A percentile compares a stretch with the other conserved stretches of the same genome.
These are phyloP conservation scores for Medicago arabica DNA, from an alignment of 306 rosid genomes.

Conservation along the genomic window DNA sequence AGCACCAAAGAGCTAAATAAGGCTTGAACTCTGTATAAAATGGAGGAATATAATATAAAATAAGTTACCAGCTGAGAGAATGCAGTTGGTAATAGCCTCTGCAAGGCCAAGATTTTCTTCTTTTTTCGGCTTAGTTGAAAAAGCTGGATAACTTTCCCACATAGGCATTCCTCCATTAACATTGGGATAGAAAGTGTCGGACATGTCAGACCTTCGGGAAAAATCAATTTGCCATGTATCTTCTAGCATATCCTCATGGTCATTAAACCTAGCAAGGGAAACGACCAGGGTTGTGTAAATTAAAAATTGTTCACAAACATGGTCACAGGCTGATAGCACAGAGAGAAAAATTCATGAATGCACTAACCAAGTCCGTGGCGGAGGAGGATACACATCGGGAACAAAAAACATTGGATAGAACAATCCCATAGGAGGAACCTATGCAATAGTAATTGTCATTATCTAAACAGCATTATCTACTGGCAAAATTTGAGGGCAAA, in stretches of 20 bases:
- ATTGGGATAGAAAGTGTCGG: slow-evolving; percentile 72
- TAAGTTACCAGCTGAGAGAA: slow-evolving; percentile 80
- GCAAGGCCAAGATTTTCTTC: slow-evolving; percentile 96
- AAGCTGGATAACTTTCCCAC: slow-evolving; percentile 91
- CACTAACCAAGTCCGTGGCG: slow-evolving; percentile 90
- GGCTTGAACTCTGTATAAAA: slow-evolving; percentile 40
- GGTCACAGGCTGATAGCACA: slow-evolving; percentile 17
- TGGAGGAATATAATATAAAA: slow-evolving; percentile 31
- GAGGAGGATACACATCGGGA: slow-evolving; percentile 93
- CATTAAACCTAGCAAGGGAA: slow-evolving; percentile 68
- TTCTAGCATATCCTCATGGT: slow-evolving; percentile 92
- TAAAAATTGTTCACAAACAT: background rate
- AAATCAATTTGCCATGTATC: slow-evolving; percentile 88
- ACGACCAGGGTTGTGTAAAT: slow-evolving; percentile 30
- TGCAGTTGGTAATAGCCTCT: slow-evolving; percentile 87
- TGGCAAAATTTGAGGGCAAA: slow-evolving; percentile 27
- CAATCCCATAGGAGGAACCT: slow-evolving; percentile 99
- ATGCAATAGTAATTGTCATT: slow-evolving; percentile 21
- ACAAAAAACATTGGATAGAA: slow-evolving; percentile 86
- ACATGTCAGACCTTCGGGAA: slow-evolving; percentile 77
- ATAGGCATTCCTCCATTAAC: slow-evolving; percentile 70
- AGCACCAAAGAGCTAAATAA: slow-evolving; percentile 40
- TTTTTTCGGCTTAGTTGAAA: slow-evolving; percentile 76
- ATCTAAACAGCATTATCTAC: slow-evolving; percentile 24
- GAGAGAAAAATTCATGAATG: slow-evolving; percentile 37